These are phyloP conservation scores for Melanogaster broomeanus DNA, from an alignment of 768 basidiomycete genomes.

Conservation along the genomic window DNA sequence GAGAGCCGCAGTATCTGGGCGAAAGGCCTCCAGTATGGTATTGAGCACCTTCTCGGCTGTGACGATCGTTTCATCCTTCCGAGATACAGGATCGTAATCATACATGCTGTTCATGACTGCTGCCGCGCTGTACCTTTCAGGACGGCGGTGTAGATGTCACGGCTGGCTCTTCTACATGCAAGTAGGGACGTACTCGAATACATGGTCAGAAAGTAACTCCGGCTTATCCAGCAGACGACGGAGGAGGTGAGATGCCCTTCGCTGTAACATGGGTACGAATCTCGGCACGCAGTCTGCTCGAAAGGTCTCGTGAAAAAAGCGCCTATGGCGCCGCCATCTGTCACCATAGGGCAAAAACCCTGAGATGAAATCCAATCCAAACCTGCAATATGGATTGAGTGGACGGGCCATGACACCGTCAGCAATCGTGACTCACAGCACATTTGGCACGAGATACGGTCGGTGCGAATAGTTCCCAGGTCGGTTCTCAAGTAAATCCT, in stretches of 20 bases:
- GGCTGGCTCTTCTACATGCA: too few relatives aligned
- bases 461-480: slow-evolving; percentile 54
- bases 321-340: slow-evolving; percentile 34
- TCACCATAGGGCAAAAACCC: slow-evolving; percentile 32
- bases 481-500: too few relatives aligned
- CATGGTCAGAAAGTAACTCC: slow-evolving; percentile 32
- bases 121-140: too few relatives aligned
- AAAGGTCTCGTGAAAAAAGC: slow-evolving; percentile 30
- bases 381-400: slow-evolving; percentile 6
- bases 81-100: neutral
- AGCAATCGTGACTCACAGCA: slow-evolving; percentile 2
- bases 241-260: slow-evolving; percentile 33
- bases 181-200: slow-evolving; percentile 37
- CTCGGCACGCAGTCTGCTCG: slow-evolving; percentile 20
- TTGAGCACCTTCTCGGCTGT: neutral
- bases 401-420: neutral
- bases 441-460: slow-evolving; percentile 31
- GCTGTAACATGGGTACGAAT: slow-evolving; percentile 32
- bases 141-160: too few relatives aligned
- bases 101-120: too few relatives aligned
- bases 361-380: slow-evolving; percentile 23
- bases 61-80: neutral
- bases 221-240: slow-evolving; percentile 34
- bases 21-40: neutral
- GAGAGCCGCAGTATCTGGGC: neutral